Evolutionary conservation across 2,329 filamentous ascomycete species (phyloP).

Genomic region (Pyricularia grisea): DNA sequence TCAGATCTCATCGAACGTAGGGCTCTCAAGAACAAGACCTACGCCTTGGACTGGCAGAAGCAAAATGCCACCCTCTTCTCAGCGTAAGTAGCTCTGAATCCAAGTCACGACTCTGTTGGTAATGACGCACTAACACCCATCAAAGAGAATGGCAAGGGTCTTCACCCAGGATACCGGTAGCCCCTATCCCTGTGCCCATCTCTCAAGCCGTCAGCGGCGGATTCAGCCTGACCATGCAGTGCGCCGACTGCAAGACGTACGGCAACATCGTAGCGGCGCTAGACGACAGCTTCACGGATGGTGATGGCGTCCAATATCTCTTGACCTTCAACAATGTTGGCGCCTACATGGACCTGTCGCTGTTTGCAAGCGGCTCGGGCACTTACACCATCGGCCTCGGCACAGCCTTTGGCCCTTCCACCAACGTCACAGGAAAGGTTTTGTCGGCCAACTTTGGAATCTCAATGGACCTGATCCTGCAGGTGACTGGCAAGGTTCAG

Average conservation of each 20-base stretch:
- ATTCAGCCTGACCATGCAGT: slow-evolving; percentile 9
- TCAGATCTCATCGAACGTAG: slow-evolving; percentile 3
- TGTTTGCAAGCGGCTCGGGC: slow-evolving; percentile 5
- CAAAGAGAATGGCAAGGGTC: slow-evolving; percentile 1
- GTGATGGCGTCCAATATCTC: slow-evolving; percentile 5
- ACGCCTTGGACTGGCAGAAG: slow-evolving; percentile 2
- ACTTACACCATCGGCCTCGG: slow-evolving; percentile 9
- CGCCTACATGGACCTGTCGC: slow-evolving; percentile 8
- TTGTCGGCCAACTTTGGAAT: slow-evolving; percentile 9
- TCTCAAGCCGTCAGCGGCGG: neutral
- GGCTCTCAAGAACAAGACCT: slow-evolving; percentile 1
- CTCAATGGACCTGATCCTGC: slow-evolving; percentile 8
- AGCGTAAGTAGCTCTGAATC: neutral
- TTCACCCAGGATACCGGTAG: slow-evolving; percentile 3
- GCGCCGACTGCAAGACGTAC: slow-evolving; percentile 10
- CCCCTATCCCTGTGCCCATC: neutral
- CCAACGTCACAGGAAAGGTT: neutral
- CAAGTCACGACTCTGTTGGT: neutral
- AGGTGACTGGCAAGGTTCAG: slow-evolving; percentile 7
- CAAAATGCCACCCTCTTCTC: slow-evolving; percentile 4
- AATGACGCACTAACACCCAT: neutral
- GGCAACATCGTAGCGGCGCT: slow-evolving; percentile 9
- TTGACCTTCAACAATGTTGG: slow-evolving; percentile 11
- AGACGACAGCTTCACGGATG: slow-evolving; percentile 4
- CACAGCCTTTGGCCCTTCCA: slow-evolving; percentile 3